phyloP scores from a whole-genome alignment of 306 rosid genomes.

The Cajanus cajan region DNA sequence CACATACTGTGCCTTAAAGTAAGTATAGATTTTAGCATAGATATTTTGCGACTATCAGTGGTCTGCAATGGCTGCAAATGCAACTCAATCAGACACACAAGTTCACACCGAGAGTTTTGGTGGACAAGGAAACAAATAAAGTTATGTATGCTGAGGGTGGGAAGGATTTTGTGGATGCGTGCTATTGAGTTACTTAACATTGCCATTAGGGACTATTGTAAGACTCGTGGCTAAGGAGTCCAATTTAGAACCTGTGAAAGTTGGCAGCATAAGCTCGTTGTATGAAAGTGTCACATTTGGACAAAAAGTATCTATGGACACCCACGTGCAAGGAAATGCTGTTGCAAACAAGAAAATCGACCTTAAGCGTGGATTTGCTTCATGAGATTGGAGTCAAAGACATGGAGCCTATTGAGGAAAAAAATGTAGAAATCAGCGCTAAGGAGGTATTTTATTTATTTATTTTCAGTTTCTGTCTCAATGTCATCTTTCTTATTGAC shows the following conservation, averaged over 20 bases:
- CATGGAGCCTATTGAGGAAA: background rate
- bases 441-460: conserved; percentile 15
- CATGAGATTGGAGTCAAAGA: background rate
- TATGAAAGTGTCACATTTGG: background rate
- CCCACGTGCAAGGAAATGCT: background rate
- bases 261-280: background rate
- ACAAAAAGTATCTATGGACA: background rate
- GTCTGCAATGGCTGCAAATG: too few relatives aligned
- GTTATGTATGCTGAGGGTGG: conserved; percentile 31
- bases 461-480: too few relatives aligned
- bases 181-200: conserved; percentile 19
- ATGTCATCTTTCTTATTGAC: background rate
- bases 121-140: background rate
- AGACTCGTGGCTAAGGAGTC: background rate
- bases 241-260: background rate
- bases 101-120: too few relatives aligned
- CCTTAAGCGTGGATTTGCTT: background rate
- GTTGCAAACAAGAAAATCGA: background rate
- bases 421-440: background rate
- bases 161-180: conserved; percentile 26
- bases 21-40: too few relatives aligned
- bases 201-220: conserved; percentile 18
- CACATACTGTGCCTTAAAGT: too few relatives aligned
- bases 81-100: too few relatives aligned
- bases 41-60: too few relatives aligned